Conservation (phyloP, 345 rosid genomes). For the Murraya koenigii region DNA sequence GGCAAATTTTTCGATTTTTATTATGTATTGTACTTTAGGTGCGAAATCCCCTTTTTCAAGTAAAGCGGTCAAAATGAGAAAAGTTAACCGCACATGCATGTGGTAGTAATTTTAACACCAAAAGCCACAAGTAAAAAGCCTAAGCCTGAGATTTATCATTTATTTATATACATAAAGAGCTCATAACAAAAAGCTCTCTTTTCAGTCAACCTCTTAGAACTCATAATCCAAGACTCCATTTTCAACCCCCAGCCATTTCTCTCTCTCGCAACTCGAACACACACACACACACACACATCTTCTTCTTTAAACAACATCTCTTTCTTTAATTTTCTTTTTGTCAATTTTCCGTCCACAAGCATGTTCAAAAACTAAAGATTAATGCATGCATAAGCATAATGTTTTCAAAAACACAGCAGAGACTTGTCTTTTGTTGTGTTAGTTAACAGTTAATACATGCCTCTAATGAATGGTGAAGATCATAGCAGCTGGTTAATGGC, state of each 20-base stretch:
- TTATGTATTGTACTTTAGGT: too few relatives aligned
- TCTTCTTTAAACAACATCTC: background rate
- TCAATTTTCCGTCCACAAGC: background rate
- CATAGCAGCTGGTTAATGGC: conserved; percentile 19
- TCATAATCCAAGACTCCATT: conserved; percentile 4
- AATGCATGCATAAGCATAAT: background rate
- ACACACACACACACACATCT: background rate
- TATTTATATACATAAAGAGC: background rate
- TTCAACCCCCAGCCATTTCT: conserved; percentile 6
- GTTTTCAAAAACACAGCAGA: background rate
- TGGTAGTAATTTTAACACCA: background rate
- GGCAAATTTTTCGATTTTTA: too few relatives aligned
- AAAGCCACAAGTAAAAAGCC: background rate
- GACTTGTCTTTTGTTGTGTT: background rate
- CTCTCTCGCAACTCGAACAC: background rate
- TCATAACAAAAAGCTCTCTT: background rate
- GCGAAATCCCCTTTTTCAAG: background rate
- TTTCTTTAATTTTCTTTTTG: background rate
- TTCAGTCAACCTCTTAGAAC: background rate
- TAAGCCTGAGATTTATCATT: background rate
- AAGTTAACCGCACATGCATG: background rate
- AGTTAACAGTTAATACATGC: background rate
- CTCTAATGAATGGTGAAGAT: conserved; percentile 19
- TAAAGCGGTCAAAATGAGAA: conserved; percentile 1
- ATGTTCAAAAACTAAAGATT: background rate